These are phyloP conservation scores for Blakeslea trispora DNA, from an alignment of 371 early-diverging fungal species.

Conservation along the genomic window DNA sequence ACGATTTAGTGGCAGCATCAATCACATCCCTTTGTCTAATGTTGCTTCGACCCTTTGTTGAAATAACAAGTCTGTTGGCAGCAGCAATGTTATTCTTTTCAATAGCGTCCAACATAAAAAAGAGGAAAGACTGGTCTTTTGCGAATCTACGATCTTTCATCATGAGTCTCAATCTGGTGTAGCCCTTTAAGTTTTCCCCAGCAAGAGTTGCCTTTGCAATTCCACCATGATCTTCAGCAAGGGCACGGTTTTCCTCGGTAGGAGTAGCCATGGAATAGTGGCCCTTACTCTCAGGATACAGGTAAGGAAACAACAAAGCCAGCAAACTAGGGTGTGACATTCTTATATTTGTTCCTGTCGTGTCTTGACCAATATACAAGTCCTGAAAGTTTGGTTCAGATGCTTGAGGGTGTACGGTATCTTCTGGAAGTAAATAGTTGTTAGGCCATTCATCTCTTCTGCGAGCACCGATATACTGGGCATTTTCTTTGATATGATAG, in stretches of 20 bases:
- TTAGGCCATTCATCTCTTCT: not conserved
- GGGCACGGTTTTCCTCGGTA: not conserved
- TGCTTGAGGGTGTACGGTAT: not conserved
- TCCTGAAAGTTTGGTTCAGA: slow-evolving; percentile 1
- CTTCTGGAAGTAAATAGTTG: not conserved
- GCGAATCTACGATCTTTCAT: slow-evolving; percentile 8
- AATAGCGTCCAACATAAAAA: slow-evolving; percentile 4
- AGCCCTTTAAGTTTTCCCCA: not conserved
- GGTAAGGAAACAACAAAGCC: slow-evolving; percentile 5
- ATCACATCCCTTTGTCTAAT: not conserved
- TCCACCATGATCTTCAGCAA: not conserved
- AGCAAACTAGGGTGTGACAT: not conserved
- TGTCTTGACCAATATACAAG: slow-evolving; percentile 1
- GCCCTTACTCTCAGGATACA: not conserved
- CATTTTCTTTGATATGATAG: slow-evolving; percentile 8
- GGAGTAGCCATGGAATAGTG: slow-evolving; percentile 8
- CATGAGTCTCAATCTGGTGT: not conserved
- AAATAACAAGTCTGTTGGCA: not conserved
- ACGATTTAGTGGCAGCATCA: not conserved
- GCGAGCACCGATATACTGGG: not conserved
- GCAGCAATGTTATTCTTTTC: slow-evolving; percentile 4
- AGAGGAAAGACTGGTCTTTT: slow-evolving; percentile 5
- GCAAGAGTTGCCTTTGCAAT: not conserved
- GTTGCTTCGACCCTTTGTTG: not conserved
- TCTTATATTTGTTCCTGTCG: not conserved